Conservation (phyloP, 73 alveolate species). For the Tetrahymena malaccensis region DNA sequence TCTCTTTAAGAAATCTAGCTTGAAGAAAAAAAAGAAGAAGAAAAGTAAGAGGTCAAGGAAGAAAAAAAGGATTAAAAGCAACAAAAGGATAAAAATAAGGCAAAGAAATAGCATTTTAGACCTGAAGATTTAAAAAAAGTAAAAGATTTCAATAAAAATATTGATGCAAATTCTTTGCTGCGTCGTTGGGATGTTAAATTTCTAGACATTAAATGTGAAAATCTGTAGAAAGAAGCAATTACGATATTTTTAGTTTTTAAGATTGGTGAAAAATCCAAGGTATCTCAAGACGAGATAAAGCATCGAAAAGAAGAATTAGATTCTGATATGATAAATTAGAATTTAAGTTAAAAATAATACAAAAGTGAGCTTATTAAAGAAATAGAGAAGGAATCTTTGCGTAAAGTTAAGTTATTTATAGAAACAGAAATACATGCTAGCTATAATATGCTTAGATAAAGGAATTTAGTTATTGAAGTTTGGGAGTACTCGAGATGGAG, state of each 20-base stretch:
- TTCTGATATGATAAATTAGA: neutral
- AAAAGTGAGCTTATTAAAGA: neutral
- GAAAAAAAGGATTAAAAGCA: neutral
- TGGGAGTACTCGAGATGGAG: slow-evolving; percentile 33
- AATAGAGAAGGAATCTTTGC: neutral
- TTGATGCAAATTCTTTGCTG: neutral
- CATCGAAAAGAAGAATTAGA: neutral
- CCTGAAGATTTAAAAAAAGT: neutral
- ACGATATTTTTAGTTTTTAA: neutral
- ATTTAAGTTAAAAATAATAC: neutral
- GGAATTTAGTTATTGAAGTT: slow-evolving; percentile 27
- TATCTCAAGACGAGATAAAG: neutral
- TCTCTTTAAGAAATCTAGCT: neutral
- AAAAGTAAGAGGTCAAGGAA: neutral
- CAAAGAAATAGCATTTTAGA: neutral
- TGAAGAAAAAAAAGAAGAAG: neutral
- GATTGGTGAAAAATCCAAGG: neutral
- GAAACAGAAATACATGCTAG: slow-evolving; percentile 32
- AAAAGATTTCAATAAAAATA: neutral
- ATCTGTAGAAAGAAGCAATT: neutral
- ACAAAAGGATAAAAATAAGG: neutral
- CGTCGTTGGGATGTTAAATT: neutral
- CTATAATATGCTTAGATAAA: slow-evolving; percentile 17
- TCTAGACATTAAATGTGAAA: neutral
- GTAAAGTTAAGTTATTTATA: slow-evolving; percentile 17